phyloP scores from a whole-genome alignment of 2,329 filamentous ascomycete genomes.

The Biscogniauxia sp. region DNA sequence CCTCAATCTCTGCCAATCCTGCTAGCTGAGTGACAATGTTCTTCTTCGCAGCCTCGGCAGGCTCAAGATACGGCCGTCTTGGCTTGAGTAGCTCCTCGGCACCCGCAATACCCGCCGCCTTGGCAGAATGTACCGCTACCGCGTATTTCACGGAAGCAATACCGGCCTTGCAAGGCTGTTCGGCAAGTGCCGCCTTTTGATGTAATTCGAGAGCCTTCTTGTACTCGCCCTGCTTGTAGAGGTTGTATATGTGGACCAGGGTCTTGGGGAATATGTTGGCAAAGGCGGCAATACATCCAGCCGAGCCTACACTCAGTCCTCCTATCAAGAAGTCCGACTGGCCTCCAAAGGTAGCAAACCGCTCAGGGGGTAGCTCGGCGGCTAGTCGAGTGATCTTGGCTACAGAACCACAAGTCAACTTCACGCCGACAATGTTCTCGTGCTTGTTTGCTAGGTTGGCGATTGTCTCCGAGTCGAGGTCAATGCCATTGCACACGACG shows the following conservation, averaged over 20 bases:
- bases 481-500: slow-evolving; percentile 64
- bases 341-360: slow-evolving; percentile 68
- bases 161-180: slow-evolving; percentile 63
- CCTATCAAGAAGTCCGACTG: slow-evolving; percentile 71
- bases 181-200: slow-evolving; percentile 60
- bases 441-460: slow-evolving; percentile 46
- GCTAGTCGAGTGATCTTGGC: slow-evolving; percentile 58
- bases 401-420: slow-evolving; percentile 63
- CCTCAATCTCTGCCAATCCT: slow-evolving; percentile 32
- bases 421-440: slow-evolving; percentile 60
- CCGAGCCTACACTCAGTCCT: slow-evolving; percentile 55
- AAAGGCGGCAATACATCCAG: slow-evolving; percentile 61
- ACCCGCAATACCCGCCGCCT: slow-evolving; percentile 56
- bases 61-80: slow-evolving; percentile 58
- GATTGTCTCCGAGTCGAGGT: slow-evolving; percentile 64
- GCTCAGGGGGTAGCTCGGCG: slow-evolving; percentile 47
- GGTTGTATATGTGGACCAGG: slow-evolving; percentile 55
- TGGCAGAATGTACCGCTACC: slow-evolving; percentile 58
- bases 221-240: slow-evolving; percentile 57
- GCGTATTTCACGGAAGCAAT: slow-evolving; percentile 70
- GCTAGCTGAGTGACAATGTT: slow-evolving; percentile 40
- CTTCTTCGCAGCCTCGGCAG: slow-evolving; percentile 43
- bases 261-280: slow-evolving; percentile 61
- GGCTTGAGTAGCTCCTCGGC: slow-evolving; percentile 58
- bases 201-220: slow-evolving; percentile 61